Conservation (phyloP, 2,329 filamentous ascomycete species). For the Paracamarosporium sp. region DNA sequence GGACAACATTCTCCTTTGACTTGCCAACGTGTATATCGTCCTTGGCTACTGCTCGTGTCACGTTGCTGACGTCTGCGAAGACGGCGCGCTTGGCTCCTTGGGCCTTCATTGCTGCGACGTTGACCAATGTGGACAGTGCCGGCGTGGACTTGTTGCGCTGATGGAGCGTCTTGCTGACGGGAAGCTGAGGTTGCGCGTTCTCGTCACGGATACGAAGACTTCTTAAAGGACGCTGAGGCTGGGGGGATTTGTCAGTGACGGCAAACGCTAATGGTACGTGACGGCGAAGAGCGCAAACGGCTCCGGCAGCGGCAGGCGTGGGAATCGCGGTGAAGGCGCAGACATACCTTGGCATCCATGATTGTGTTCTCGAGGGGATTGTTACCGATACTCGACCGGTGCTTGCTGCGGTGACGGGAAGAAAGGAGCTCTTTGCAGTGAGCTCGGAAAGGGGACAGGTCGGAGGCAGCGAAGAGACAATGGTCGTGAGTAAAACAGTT, state of each 20-base stretch:
- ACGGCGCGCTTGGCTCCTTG: slow-evolving; percentile 75
- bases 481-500: slow-evolving; percentile 43
- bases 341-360: slow-evolving; percentile 55
- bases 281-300: slow-evolving; percentile 11
- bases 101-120: slow-evolving; percentile 65
- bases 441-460: slow-evolving; percentile 34
- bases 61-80: slow-evolving; percentile 85
- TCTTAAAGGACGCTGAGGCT: slow-evolving; percentile 74
- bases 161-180: slow-evolving; percentile 64
- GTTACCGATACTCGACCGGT: slow-evolving; percentile 20
- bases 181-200: slow-evolving; percentile 60
- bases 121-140: slow-evolving; percentile 64
- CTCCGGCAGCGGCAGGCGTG: slow-evolving; percentile 3
- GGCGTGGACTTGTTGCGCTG: slow-evolving; percentile 82
- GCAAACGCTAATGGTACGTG: slow-evolving; percentile 9
- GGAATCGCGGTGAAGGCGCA: background rate
- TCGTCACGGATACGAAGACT: slow-evolving; percentile 71
- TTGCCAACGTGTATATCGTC: slow-evolving; percentile 63
- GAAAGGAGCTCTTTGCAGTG: slow-evolving; percentile 21
- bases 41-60: slow-evolving; percentile 51
- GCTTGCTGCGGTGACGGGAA: slow-evolving; percentile 27
- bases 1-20: slow-evolving; percentile 45
- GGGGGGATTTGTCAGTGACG: slow-evolving; percentile 27
- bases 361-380: slow-evolving; percentile 29
- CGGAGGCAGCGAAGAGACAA: slow-evolving; percentile 40